Evolutionary conservation across 495 filamentous ascomycete species (phyloP).

Genomic region (Penicillium desertorum): DNA sequence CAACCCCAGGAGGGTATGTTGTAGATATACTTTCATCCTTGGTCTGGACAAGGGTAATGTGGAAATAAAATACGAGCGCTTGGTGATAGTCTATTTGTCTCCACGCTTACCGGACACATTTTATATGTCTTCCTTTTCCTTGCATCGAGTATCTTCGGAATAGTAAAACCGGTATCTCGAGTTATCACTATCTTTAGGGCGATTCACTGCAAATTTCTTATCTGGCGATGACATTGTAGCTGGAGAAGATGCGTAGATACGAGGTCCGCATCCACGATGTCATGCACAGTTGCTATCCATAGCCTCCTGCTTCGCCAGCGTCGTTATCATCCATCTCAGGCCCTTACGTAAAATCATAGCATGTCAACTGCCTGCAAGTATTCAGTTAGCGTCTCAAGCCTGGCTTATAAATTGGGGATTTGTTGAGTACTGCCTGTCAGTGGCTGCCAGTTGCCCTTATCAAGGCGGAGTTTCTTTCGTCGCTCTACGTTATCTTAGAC

Average conservation of each 20-base stretch:
- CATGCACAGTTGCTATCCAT: not conserved
- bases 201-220: not conserved
- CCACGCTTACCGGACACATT: not conserved
- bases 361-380: not conserved
- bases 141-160: not conserved
- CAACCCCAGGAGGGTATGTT: slow-evolving; percentile 16
- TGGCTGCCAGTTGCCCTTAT: not conserved
- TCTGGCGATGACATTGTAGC: not conserved
- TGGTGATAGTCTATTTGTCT: not conserved
- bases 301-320: not conserved
- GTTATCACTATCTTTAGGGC: not conserved
- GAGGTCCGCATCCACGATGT: not conserved
- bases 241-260: not conserved
- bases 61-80: not conserved
- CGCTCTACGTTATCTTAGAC: not conserved
- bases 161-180: not conserved
- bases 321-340: not conserved
- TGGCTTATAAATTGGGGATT: not conserved
- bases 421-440: not conserved
- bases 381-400: not conserved
- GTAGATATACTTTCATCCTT: slow-evolving; percentile 8
- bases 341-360: not conserved
- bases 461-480: not conserved
- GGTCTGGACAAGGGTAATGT: not conserved
- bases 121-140: not conserved